Conservation (phyloP, 2,329 filamentous ascomycete genomes). For the Stachybotrys chartarum region DNA sequence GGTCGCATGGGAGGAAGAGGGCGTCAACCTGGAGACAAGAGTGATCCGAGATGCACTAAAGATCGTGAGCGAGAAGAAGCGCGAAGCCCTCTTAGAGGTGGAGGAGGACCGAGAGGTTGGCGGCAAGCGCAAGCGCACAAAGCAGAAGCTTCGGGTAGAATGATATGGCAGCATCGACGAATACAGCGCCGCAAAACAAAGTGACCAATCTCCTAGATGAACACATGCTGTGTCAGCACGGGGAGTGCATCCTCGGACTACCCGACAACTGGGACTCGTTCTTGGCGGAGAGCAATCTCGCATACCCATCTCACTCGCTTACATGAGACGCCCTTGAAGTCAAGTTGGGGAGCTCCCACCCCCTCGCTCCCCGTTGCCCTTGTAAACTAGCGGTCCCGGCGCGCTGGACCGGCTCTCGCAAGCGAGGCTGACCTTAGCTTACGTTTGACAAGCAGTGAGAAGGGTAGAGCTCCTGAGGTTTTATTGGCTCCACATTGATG, state of each 20-base stretch:
- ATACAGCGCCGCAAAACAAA: not conserved
- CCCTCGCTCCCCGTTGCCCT: not conserved
- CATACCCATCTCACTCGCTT: not conserved
- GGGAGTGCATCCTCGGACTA: not conserved
- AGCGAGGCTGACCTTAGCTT: not conserved
- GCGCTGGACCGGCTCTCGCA: not conserved
- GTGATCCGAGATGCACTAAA: conserved; percentile 82
- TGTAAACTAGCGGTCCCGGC: not conserved
- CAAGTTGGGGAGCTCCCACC: not conserved
- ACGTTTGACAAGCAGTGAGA: too few relatives aligned
- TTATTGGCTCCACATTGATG: not conserved
- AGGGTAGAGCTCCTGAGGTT: not conserved
- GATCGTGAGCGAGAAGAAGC: conserved; percentile 89
- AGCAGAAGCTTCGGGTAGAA: conserved; percentile 44
- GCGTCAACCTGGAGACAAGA: conserved; percentile 87
- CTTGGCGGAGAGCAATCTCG: not conserved
- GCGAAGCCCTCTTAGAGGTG: conserved; percentile 82
- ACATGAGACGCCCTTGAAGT: not conserved
- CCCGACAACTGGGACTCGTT: not conserved
- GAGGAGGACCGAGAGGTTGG: conserved; percentile 88
- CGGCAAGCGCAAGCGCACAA: conserved; percentile 66
- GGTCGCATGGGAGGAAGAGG: conserved; percentile 80
- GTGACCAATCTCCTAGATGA: not conserved
- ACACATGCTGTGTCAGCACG: not conserved
- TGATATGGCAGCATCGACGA: conserved; percentile 3